phyloP scores from a whole-genome alignment of 345 rosid species.

The Pistacia vera region DNA sequence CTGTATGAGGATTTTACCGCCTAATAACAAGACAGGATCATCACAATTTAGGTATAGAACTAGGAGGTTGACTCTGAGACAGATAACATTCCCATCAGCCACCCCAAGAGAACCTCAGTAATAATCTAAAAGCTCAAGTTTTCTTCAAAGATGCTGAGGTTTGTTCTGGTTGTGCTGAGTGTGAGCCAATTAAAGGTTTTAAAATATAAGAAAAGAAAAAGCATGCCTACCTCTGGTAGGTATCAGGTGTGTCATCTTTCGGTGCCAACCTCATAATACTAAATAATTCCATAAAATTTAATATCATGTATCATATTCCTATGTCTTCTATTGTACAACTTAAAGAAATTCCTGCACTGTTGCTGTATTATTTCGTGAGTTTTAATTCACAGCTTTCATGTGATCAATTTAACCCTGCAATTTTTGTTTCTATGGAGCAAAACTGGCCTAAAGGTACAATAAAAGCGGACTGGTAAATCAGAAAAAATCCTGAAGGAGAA shows the following conservation, averaged over 20 bases:
- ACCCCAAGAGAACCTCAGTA: slow-evolving; percentile 20
- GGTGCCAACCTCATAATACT: neutral
- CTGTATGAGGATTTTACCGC: slow-evolving; percentile 36
- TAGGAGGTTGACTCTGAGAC: slow-evolving; percentile 47
- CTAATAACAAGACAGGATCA: slow-evolving; percentile 29
- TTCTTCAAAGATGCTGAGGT: neutral
- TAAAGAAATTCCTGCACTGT: neutral
- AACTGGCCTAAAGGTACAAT: too few relatives aligned
- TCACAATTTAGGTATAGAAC: slow-evolving; percentile 22
- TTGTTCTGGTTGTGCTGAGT: neutral
- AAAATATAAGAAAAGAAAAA: too few relatives aligned
- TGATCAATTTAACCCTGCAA: neutral
- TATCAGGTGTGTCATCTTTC: neutral
- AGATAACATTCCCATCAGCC: slow-evolving; percentile 35
- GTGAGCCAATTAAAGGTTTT: neutral
- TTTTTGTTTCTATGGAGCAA: neutral
- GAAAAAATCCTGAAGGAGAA: too few relatives aligned
- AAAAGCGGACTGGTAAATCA: too few relatives aligned
- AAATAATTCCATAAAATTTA: neutral
- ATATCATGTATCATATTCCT: neutral
- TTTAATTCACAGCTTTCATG: neutral
- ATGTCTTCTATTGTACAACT: neutral
- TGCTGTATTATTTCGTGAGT: neutral
- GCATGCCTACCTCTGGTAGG: neutral
- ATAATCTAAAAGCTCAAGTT: neutral